Conservation (phyloP, 495 filamentous ascomycete genomes). For the Aspergillus ellipticus region DNA sequence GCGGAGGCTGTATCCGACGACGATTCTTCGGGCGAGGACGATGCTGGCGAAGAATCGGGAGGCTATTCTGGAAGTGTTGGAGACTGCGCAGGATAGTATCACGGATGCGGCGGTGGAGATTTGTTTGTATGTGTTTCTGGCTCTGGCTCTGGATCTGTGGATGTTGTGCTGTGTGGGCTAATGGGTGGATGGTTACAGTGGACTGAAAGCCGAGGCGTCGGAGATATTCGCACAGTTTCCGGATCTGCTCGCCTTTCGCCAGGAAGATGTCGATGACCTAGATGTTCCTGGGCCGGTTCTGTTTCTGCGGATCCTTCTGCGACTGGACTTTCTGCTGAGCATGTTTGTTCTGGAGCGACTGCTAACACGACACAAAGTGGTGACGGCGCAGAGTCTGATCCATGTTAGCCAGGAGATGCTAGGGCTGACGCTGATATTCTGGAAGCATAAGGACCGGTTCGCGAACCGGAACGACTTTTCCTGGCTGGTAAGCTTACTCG, state of each 20-base stretch:
- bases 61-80: constrained; percentile 1
- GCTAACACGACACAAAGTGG: background rate
- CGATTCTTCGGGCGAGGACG: background rate
- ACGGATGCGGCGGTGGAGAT: background rate
- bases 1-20: background rate
- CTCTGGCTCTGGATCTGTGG: background rate
- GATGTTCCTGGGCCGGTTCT: background rate
- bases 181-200: background rate
- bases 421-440: background rate
- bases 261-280: background rate
- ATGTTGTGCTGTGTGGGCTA: background rate
- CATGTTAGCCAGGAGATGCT: constrained; percentile 4
- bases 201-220: constrained; percentile 1
- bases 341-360: constrained; percentile 5
- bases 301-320: background rate
- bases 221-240: constrained; percentile 9
- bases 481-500: constrained; percentile 10
- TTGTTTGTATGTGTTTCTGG: background rate
- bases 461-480: constrained; percentile 2
- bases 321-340: constrained; percentile 1
- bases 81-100: background rate
- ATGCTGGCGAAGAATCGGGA: constrained; percentile 8
- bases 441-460: constrained; percentile 5
- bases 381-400: background rate
- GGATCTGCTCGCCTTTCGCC: background rate